Evolutionary conservation across 108 stramenopile species (phyloP).

Genomic region (Conticribra guillardii): DNA sequence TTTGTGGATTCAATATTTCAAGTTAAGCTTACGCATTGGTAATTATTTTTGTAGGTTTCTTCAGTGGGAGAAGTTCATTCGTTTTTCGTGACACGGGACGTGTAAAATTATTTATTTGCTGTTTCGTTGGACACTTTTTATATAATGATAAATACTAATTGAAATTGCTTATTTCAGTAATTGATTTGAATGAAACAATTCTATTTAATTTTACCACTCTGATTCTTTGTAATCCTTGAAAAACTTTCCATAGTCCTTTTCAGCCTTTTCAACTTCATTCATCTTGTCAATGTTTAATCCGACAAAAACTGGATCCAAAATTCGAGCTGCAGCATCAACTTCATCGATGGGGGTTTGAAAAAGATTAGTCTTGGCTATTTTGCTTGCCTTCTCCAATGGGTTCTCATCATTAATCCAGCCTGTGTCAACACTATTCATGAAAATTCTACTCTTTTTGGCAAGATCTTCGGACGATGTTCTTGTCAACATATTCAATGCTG

Average conservation of each 20-base stretch:
- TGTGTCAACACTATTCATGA: slow-evolving; percentile 93
- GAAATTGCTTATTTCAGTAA: no score
- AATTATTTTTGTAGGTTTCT: no score
- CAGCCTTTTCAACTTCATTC: slow-evolving; percentile 20
- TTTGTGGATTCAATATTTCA: slow-evolving; percentile 32
- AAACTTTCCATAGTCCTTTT: slow-evolving; percentile 72
- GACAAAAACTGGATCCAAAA: slow-evolving; percentile 65
- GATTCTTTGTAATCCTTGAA: slow-evolving; percentile 88
- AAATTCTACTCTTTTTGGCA: slow-evolving; percentile 74
- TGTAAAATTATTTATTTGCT: no score
- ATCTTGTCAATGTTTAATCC: slow-evolving; percentile 53
- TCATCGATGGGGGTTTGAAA: slow-evolving; percentile 96
- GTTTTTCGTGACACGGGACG: no score
- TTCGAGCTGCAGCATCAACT: slow-evolving; percentile 84
- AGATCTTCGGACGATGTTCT: slow-evolving; percentile 86
- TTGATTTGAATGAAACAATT: no score
- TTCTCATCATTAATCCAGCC: slow-evolving; percentile 96
- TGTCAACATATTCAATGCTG: slow-evolving; percentile 93
- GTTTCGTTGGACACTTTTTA: no score
- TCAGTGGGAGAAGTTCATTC: no score
- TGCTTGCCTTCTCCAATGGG: slow-evolving; percentile 80
- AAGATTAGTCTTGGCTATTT: slow-evolving; percentile 74
- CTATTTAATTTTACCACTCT: slow-evolving; percentile 92
- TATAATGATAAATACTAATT: no score
- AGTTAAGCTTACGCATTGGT: no score